Evolutionary conservation across 345 rosid species (phyloP).

Genomic region (Gossypium bickii): DNA sequence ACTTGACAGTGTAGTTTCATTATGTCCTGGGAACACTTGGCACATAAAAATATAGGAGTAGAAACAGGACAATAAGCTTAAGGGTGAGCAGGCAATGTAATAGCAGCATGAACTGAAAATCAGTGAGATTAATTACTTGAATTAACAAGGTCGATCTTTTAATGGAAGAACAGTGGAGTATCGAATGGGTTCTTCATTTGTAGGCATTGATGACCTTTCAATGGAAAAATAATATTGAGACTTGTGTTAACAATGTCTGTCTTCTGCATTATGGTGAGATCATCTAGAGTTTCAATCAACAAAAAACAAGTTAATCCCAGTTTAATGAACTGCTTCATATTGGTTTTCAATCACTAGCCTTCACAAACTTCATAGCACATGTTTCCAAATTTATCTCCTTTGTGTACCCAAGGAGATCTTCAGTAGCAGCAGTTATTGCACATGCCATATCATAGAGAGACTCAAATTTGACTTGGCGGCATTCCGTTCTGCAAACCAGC

Average conservation of each 20-base stretch:
- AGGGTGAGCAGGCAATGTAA: neutral
- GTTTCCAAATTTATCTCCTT: neutral
- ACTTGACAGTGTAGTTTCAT: neutral
- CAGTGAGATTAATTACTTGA: neutral
- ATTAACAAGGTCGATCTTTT: neutral
- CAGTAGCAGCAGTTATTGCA: conserved; percentile 61
- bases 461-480: conserved; percentile 52
- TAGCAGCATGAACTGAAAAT: neutral
- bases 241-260: neutral
- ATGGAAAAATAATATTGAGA: neutral
- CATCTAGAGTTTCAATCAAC: neutral
- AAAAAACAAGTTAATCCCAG: neutral
- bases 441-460: conserved; percentile 53
- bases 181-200: neutral
- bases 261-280: neutral
- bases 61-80: neutral
- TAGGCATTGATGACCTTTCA: no score
- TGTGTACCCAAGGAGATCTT: conserved; percentile 44
- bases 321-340: neutral
- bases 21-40: neutral
- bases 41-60: neutral
- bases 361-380: neutral
- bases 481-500: conserved; percentile 61
- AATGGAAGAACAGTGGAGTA: neutral
- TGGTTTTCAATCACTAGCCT: neutral